Percentiles rank a stretch among this genome's conserved stretches.
These are phyloP conservation scores for Xylaria acuta DNA, from an alignment of 495 filamentous ascomycete species.

Conservation along the genomic window DNA sequence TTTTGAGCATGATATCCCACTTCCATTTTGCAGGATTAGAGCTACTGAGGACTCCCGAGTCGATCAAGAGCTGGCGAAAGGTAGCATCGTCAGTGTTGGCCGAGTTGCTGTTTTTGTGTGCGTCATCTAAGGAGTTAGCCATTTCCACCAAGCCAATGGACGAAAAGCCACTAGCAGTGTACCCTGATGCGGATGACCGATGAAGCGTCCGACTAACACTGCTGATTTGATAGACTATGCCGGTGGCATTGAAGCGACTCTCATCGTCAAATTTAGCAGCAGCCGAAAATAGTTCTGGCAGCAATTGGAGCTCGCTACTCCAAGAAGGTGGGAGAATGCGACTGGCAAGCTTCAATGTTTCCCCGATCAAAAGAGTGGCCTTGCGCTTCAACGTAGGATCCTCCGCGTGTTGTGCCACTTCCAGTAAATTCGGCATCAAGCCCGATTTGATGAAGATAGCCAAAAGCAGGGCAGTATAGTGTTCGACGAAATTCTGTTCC, in stretches of 20 bases:
- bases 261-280: constrained; percentile 74
- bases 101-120: constrained; percentile 72
- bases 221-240: constrained; percentile 95
- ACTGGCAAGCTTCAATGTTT: constrained; percentile 86
- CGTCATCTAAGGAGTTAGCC: constrained; percentile 59
- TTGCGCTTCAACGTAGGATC: constrained; percentile 83
- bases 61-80: constrained; percentile 84
- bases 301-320: constrained; percentile 80
- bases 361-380: constrained; percentile 86
- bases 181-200: constrained; percentile 65
- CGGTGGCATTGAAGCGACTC: constrained; percentile 78
- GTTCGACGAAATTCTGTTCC: constrained; percentile 84
- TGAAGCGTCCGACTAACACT: constrained; percentile 94
- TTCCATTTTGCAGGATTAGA: constrained; percentile 94
- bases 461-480: constrained; percentile 90
- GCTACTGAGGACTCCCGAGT: constrained; percentile 83
- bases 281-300: constrained; percentile 79
- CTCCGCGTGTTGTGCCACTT: constrained; percentile 70
- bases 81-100: constrained; percentile 84
- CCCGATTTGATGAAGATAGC: constrained; percentile 85
- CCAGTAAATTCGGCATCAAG: constrained; percentile 77
- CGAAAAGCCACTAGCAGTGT: constrained; percentile 44
- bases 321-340: constrained; percentile 78
- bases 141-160: constrained; percentile 49
- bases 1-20: constrained; percentile 87